A percentile compares a stretch with the other conserved stretches of the same genome.
Conservation (phyloP, 441 rosid genomes). For the Erodium moschatum region DNA sequence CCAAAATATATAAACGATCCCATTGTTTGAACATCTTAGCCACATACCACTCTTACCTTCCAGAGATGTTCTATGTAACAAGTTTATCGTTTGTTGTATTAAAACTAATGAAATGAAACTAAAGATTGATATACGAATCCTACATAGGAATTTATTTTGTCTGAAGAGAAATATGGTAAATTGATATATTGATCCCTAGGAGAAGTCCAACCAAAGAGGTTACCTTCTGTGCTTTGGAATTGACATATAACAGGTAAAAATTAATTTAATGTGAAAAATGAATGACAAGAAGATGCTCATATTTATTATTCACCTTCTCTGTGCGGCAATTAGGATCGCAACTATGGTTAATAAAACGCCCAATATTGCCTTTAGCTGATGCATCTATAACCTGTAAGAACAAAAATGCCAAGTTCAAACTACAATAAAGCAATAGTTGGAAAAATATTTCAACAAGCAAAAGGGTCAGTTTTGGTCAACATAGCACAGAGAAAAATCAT, state of each 20-base stretch:
- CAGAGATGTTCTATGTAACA: not conserved
- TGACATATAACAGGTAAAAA: not conserved
- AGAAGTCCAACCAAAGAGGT: not conserved
- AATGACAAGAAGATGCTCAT: constrained; percentile 17
- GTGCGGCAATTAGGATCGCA: constrained; percentile 98
- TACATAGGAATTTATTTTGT: not conserved
- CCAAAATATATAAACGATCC: not conserved
- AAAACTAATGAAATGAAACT: not conserved
- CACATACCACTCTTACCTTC: constrained; percentile 4
- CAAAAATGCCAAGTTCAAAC: constrained; percentile 17
- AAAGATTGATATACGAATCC: not conserved
- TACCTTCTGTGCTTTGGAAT: not conserved
- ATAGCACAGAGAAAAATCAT: constrained; percentile 3
- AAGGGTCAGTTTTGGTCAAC: not conserved
- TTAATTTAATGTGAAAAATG: constrained; percentile 2
- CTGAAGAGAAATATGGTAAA: not conserved
- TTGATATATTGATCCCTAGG: not conserved
- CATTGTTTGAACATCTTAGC: not conserved
- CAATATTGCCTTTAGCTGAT: constrained; percentile 87
- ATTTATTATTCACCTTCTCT: constrained; percentile 57
- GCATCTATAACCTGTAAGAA: constrained; percentile 88
- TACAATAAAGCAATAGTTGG: constrained; percentile 6
- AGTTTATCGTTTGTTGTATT: not conserved
- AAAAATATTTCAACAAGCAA: constrained; percentile 16
- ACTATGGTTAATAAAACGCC: constrained; percentile 96